Conservation (phyloP, 495 filamentous ascomycete genomes). For the Neohortaea acidophila region DNA sequence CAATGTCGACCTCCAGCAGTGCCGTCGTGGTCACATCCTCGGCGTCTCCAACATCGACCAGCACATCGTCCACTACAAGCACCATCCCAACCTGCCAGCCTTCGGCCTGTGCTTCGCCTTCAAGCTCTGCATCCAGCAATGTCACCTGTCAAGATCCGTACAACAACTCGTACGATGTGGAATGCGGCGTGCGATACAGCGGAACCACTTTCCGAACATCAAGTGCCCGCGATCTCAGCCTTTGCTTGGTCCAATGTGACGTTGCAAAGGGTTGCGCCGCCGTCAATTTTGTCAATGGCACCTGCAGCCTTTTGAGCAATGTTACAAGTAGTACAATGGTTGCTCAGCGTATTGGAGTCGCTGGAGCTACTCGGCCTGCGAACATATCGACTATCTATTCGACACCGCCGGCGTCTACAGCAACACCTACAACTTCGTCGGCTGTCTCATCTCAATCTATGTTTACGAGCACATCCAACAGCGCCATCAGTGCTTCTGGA, state of each 20-base stretch:
- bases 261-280: not conserved
- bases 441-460: not conserved
- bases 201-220: not conserved
- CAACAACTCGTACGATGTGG: slow-evolving; percentile 6
- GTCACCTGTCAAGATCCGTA: slow-evolving; percentile 7
- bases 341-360: not conserved
- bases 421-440: not conserved
- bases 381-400: slow-evolving; percentile 1
- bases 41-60: too few species aligned
- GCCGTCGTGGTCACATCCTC: too few species aligned
- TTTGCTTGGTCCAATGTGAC: slow-evolving; percentile 5
- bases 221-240: not conserved
- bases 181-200: not conserved
- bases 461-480: too few species aligned
- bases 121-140: not conserved
- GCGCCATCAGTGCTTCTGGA: too few species aligned
- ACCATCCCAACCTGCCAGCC: not conserved
- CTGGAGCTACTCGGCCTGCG: not conserved
- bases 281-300: slow-evolving; percentile 4
- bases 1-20: too few species aligned
- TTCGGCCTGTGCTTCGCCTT: not conserved
- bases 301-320: slow-evolving; percentile 2
- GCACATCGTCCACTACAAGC: not conserved
- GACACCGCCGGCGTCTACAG: not conserved
- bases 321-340: slow-evolving; percentile 3